Conservation (phyloP, 305 asterid genomes). For the Striga hermonthica region DNA sequence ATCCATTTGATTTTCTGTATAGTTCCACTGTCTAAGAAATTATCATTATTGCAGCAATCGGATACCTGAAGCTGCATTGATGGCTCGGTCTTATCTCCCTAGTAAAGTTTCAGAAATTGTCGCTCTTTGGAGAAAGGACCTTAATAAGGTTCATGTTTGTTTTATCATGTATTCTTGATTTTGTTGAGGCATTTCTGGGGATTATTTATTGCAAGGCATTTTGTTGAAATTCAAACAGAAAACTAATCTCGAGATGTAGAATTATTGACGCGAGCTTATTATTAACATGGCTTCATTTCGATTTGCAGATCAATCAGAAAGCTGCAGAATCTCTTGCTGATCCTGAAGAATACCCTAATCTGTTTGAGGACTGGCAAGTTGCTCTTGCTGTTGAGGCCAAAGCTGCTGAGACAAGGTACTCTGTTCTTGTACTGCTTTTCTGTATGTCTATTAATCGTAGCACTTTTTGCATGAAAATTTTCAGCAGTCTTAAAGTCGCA, state of each 20-base stretch:
- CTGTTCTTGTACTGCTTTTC: neutral
- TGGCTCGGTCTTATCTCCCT: conserved; percentile 99
- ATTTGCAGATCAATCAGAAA: conserved; percentile 76
- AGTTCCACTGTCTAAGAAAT: conserved; percentile 22
- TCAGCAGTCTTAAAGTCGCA: neutral
- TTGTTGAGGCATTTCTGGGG: conserved; percentile 7
- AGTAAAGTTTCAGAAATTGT: conserved; percentile 96
- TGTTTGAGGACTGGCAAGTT: conserved; percentile 97
- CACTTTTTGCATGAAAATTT: neutral
- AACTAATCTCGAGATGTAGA: conserved; percentile 1
- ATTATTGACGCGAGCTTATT: conserved; percentile 20
- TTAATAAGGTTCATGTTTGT: conserved; percentile 55
- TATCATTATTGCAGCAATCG: conserved; percentile 64
- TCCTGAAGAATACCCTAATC: conserved; percentile 93
- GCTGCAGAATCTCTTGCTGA: conserved; percentile 99
- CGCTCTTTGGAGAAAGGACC: conserved; percentile 89
- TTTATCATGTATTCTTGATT: neutral
- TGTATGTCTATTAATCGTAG: conserved; percentile 19
- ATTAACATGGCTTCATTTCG: conserved; percentile 19
- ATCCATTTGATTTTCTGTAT: conserved; percentile 29
- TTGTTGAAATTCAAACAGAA: neutral
- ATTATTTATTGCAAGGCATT: neutral
- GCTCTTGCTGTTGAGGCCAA: conserved; percentile 85
- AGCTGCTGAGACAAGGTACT: conserved; percentile 67
- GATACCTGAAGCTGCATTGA: conserved; percentile 98